Percentiles rank a stretch among this genome's conserved stretches.
These are phyloP conservation scores for Gryganskiella cystojenkinii DNA, from an alignment of 192 early-diverging fungal genomes.

Conservation along the genomic window DNA sequence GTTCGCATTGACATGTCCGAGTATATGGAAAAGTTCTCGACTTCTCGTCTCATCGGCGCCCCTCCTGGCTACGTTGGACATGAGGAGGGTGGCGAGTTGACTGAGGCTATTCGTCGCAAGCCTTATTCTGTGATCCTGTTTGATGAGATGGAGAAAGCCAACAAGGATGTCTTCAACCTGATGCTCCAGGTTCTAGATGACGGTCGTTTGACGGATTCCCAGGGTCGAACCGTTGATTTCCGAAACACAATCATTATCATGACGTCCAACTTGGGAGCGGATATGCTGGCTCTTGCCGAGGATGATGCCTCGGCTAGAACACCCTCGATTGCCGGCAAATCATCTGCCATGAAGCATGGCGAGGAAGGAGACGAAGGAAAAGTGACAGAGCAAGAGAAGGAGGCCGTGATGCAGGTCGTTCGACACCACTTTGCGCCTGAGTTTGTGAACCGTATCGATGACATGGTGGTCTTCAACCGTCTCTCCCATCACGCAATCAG, in stretches of 20 bases:
- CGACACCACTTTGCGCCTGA: slow-evolving; percentile 82
- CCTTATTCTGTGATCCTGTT: slow-evolving; percentile 82
- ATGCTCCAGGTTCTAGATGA: slow-evolving; percentile 94
- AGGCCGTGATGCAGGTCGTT: slow-evolving; percentile 74
- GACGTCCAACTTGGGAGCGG: slow-evolving; percentile 83
- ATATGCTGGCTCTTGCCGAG: slow-evolving; percentile 67
- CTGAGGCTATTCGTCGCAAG: slow-evolving; percentile 82
- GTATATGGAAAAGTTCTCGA: slow-evolving; percentile 77
- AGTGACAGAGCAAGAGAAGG: slow-evolving; percentile 64
- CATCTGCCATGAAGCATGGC: background rate
- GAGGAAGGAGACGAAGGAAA: slow-evolving; percentile 35
- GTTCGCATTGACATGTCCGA: slow-evolving; percentile 86
- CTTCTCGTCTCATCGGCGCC: slow-evolving; percentile 79
- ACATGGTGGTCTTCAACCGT: slow-evolving; percentile 82
- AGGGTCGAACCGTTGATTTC: slow-evolving; percentile 82
- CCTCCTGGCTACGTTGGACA: slow-evolving; percentile 86
- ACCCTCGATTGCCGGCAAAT: slow-evolving; percentile 6
- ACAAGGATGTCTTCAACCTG: slow-evolving; percentile 89
- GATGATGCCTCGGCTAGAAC: slow-evolving; percentile 26
- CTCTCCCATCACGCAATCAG: slow-evolving; percentile 72
- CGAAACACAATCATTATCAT: slow-evolving; percentile 86
- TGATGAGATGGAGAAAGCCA: slow-evolving; percentile 87
- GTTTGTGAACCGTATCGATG: slow-evolving; percentile 84
- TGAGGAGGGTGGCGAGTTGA: slow-evolving; percentile 81
- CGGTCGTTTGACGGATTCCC: slow-evolving; percentile 81